Base-by-base conservation (phyloP, 2,329 filamentous ascomycete genomes). In the Colletotrichum brevisporum region DNA sequence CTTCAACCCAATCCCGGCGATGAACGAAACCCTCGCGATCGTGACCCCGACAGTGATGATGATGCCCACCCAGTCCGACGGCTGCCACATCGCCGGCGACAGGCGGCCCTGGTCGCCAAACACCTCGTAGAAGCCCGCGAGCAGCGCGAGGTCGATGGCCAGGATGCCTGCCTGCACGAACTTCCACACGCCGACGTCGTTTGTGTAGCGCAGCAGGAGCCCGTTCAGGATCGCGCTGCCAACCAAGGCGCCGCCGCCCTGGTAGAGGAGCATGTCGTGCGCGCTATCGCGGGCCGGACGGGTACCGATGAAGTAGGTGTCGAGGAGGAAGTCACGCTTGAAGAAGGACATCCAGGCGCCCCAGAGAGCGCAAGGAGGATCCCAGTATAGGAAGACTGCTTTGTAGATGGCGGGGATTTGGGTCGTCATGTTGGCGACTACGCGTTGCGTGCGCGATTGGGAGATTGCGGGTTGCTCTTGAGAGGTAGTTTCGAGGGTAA, bases 191-290 rank as follows among this genome's bases (percentile, higher is more conserved):
- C 57, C 31, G 0, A 75, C 43, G 18, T 76, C 72, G 2, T 63
- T 21, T 0, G 74, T 69, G 12, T 70, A 71, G 5, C 74, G 74
- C 9, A 72, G 69, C 31, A 75, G 36, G 4, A 72, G 18, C n/a
- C 71, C 68, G 3, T 71, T 63, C 12, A 74, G 52, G 24, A 71
- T 61, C 1, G 71, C 72, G 18, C 71, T 53, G 39, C 72, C 69
- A 0, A 73, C 39, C 27, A 73, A 63, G 24, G 73, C 70, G 16
- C 71, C 73, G 27, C 73, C 73, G 3, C 61, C 41, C 51, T 75
- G 74, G 45, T 74, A 72, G 12, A 73, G 72, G 26, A 74, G 65
- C 26, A 74, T 71, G n/a, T 70, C 71, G 26, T 73, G 68, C 41
- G 43, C 62, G 15, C 48, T 67, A 56, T 71, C 58, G 65, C 69